Conservation (phyloP, 805 yeast species). For the Candida koratica region DNA sequence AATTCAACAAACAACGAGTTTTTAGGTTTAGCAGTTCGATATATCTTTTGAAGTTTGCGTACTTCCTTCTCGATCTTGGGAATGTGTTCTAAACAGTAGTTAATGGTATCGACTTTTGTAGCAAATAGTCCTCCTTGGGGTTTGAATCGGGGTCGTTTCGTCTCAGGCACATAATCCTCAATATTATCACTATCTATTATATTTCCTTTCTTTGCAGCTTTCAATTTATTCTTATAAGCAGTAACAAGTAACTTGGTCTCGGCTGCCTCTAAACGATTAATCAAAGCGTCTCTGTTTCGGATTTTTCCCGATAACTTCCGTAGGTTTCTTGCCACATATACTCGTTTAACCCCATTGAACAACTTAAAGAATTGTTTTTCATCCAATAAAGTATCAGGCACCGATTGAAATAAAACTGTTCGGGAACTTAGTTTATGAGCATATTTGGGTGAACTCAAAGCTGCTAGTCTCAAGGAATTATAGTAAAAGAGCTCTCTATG, state of each 20-base stretch:
- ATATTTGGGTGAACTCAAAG: constrained; percentile 75
- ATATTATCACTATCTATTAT: constrained; percentile 45
- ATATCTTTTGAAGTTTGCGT: constrained; percentile 48
- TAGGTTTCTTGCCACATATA: constrained; percentile 73
- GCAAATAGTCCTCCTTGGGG: constrained; percentile 40
- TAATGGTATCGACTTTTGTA: constrained; percentile 58
- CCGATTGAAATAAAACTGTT: constrained; percentile 79
- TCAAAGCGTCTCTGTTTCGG: constrained; percentile 55
- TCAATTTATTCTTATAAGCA: constrained; percentile 60
- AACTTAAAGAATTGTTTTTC: constrained; percentile 70
- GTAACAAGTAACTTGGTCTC: constrained; percentile 52
- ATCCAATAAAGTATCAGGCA: constrained; percentile 68
- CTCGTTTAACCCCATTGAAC: constrained; percentile 76
- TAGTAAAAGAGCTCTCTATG: constrained; percentile 82
- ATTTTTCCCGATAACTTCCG: constrained; percentile 54
- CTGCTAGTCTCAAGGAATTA: constrained; percentile 71
- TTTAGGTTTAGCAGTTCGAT: constrained; percentile 52
- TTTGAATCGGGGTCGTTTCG: constrained; percentile 63
- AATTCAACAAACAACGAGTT: constrained; percentile 79
- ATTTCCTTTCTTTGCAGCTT: constrained; percentile 64
- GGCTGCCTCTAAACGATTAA: constrained; percentile 62
- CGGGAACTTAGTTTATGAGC: constrained; percentile 71
- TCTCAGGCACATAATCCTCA: constrained; percentile 55
- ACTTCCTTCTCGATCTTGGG: constrained; percentile 57
- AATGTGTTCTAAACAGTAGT: constrained; percentile 52